Base-by-base conservation (phyloP, 225 moss, liverwort and hornwort genomes). In the Marchantia paleacea region DNA sequence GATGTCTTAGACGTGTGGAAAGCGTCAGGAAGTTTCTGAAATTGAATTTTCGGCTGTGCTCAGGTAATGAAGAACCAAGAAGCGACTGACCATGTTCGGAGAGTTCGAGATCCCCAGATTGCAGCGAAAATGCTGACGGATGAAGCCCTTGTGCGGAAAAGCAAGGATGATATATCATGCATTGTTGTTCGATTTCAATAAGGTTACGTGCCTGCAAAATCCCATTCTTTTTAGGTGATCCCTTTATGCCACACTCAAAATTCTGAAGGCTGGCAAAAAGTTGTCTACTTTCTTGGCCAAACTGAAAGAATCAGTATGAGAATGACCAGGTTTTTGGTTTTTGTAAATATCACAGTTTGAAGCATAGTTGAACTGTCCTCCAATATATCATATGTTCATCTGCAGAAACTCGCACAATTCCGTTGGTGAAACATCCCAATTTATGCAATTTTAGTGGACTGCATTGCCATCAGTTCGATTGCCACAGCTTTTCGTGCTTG, bases 121-220 rank as follows among this genome's bases (percentile, higher is more conserved):
- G 97, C 97, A 16, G 94, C 97, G 3, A 97, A 93, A 84, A 92
- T 92, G 60, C 85, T 97, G 53, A 93, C 92, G 25, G 87, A 87
- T 75, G 97, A 93, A 84, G 97, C 97, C 50, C 90, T 94, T 20
- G 88, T 83, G 72, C 93, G 94, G 77, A 94, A 97, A 83, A 97
- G 97, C 91, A 97, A 97, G 84, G 97, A 97, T 77, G 97, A 97
- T 57, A 93, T 97, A 73, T 97, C 97, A 39, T 97, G 97, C 97
- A 94, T 97, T 88, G 97, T 97, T 68, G 97, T 97, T 79, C 87
- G 94, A 66, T 92, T 97, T 24, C 69, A 73, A 80, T 94, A 88
- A 97, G 76, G 77, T 79, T 80, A 73, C 55, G 19, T 75, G 68
- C 84, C 81, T 53, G 76, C 64, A 84, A 81, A 81, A 80, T 77